Evolutionary conservation across 1,284 basidiomycete genomes (phyloP).

Genomic region (Xanthoconium separans): DNA sequence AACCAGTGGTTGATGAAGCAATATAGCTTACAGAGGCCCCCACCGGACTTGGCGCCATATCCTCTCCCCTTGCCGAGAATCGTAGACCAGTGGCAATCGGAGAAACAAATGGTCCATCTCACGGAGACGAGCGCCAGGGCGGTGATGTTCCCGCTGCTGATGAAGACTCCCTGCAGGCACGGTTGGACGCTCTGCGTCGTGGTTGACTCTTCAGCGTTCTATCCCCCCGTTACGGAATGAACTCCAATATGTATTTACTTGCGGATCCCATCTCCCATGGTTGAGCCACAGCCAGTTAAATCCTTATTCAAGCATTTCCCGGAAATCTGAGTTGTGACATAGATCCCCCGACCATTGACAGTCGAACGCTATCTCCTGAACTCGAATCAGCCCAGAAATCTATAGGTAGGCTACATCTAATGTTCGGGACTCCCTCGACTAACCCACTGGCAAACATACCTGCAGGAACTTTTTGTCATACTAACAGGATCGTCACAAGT

Average conservation of each 20-base stretch:
- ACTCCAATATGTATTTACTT: constrained; percentile 1
- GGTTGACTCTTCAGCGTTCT: constrained; percentile 36
- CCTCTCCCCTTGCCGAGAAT: constrained; percentile 61
- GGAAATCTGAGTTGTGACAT: neutral
- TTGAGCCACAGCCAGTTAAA: neutral
- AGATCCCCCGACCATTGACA: neutral
- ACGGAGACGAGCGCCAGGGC: constrained; percentile 33
- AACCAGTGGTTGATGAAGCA: constrained; percentile 7
- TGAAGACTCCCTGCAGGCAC: constrained; percentile 86
- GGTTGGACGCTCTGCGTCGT: constrained; percentile 78
- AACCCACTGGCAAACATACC: too few species aligned
- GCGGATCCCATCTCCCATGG: neutral
- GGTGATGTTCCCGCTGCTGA: constrained; percentile 58
- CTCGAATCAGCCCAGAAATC: too few species aligned
- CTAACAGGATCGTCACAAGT: too few species aligned
- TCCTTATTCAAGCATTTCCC: neutral
- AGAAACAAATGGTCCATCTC: constrained; percentile 50
- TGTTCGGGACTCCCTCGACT: neutral
- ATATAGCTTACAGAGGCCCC: constrained; percentile 82
- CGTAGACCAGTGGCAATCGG: constrained; percentile 82
- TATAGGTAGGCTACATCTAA: neutral
- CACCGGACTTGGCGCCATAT: constrained; percentile 57
- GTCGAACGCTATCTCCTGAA: neutral
- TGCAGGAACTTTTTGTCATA: too few species aligned
- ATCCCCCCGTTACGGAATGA: constrained; percentile 1